A percentile compares a stretch with the other conserved stretches of the same genome.
These are phyloP conservation scores for Hypoxylon sp. DNA, from an alignment of 2,329 filamentous ascomycete species.

Conservation along the genomic window DNA sequence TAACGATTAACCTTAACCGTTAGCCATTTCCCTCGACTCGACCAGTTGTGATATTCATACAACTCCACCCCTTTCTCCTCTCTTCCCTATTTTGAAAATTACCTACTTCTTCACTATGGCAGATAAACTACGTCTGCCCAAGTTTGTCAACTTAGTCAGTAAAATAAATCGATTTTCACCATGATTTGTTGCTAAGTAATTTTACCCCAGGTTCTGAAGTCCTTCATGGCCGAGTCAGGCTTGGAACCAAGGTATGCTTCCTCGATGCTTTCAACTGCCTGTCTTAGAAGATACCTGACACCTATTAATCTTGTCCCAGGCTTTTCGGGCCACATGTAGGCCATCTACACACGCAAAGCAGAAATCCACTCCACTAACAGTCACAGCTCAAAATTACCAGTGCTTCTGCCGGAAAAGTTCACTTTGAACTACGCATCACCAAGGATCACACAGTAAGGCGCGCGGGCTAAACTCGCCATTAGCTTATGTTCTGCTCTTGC, in stretches of 20 bases:
- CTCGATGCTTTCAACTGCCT: not conserved
- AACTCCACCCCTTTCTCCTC: not conserved
- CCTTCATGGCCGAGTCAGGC: constrained; percentile 87
- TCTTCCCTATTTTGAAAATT: not conserved
- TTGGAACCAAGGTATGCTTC: constrained; percentile 83
- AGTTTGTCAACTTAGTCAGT: constrained; percentile 76
- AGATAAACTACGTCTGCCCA: constrained; percentile 65
- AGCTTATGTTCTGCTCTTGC: not conserved
- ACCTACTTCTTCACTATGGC: constrained; percentile 43
- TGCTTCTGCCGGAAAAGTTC: constrained; percentile 76
- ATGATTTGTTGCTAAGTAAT: not conserved
- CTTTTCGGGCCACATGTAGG: constrained; percentile 61
- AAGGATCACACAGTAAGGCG: constrained; percentile 79
- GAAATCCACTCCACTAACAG: not conserved
- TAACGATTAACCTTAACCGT: too few species aligned
- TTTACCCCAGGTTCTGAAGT: constrained; percentile 78
- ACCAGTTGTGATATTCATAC: not conserved
- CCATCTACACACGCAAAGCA: not conserved
- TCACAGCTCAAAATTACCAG: constrained; percentile 75
- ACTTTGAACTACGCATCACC: constrained; percentile 82
- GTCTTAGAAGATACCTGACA: not conserved
- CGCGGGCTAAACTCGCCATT: not conserved
- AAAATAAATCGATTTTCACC: not conserved
- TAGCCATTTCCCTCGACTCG: constrained; percentile 3
- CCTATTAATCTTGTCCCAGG: constrained; percentile 48